phyloP scores from a whole-genome alignment of 768 basidiomycete species.

The Leccinum boreale region DNA sequence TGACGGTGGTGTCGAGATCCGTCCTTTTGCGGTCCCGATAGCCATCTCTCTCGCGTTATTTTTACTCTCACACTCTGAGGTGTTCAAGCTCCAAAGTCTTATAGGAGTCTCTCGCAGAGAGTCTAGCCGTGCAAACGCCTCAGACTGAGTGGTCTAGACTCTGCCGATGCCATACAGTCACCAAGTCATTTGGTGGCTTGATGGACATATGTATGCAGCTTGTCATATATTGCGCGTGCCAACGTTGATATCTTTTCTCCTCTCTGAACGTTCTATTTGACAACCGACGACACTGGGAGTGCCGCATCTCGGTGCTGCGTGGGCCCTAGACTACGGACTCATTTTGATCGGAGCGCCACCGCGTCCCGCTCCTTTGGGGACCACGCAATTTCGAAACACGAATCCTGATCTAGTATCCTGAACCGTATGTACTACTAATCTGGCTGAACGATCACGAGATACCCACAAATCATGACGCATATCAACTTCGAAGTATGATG shows the following conservation, averaged over 20 bases:
- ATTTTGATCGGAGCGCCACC: slow-evolving; percentile 24
- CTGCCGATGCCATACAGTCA: slow-evolving; percentile 4
- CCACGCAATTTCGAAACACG: neutral
- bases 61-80: neutral
- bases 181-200: slow-evolving; percentile 30
- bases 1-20: neutral
- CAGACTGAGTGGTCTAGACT: slow-evolving; percentile 2
- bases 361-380: slow-evolving; percentile 7
- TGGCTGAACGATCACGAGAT: neutral
- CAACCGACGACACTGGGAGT: neutral
- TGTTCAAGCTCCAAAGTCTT: neutral
- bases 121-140: neutral
- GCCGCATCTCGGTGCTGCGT: slow-evolving; percentile 13
- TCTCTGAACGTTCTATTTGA: neutral
- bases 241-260: neutral
- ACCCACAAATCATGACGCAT: neutral
- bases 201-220: slow-evolving; percentile 11
- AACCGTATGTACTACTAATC: neutral
- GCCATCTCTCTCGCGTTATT: neutral
- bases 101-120: neutral
- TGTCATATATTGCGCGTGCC: slow-evolving; percentile 3
- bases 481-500: neutral
- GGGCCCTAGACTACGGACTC: neutral
- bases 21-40: neutral
- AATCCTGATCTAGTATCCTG: neutral